Conservation (phyloP, 2,329 filamentous ascomycete species). For the Exophiala mesophila region DNA sequence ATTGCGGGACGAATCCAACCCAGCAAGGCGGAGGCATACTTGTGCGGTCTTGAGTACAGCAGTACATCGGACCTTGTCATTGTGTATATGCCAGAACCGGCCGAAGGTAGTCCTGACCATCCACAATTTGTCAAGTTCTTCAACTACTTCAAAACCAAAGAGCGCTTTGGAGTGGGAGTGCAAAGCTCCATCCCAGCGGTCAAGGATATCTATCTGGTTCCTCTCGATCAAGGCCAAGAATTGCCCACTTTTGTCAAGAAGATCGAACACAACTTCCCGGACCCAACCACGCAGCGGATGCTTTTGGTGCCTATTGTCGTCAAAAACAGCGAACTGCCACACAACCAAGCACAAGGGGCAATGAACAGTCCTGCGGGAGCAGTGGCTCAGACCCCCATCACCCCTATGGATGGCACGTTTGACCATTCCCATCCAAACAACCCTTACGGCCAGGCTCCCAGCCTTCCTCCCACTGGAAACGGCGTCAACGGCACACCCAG, state of each 20-base stretch:
- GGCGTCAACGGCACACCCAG: slow-evolving; percentile 31
- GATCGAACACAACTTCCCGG: slow-evolving; percentile 77
- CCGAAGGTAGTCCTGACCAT: slow-evolving; percentile 38
- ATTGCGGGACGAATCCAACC: slow-evolving; percentile 70
- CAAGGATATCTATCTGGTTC: slow-evolving; percentile 86
- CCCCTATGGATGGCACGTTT: slow-evolving; percentile 36
- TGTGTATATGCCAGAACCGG: slow-evolving; percentile 60
- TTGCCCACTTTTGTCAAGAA: slow-evolving; percentile 85
- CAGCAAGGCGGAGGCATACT: slow-evolving; percentile 80
- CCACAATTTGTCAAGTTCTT: slow-evolving; percentile 70
- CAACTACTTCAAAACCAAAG: slow-evolving; percentile 76
- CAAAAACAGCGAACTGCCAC: slow-evolving; percentile 50
- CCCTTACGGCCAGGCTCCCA: slow-evolving; percentile 15
- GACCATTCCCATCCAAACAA: slow-evolving; percentile 15
- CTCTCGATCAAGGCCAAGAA: slow-evolving; percentile 66
- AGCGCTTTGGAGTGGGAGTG: slow-evolving; percentile 80
- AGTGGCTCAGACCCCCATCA: slow-evolving; percentile 29
- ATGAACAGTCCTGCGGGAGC: slow-evolving; percentile 16
- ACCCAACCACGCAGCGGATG: slow-evolving; percentile 68
- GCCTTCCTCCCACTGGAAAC: slow-evolving; percentile 31
- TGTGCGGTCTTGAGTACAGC: slow-evolving; percentile 80
- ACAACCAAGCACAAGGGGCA: slow-evolving; percentile 29
- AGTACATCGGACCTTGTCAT: slow-evolving; percentile 79
- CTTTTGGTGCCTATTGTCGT: slow-evolving; percentile 83
- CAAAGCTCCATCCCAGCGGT: slow-evolving; percentile 71